A percentile compares a stretch with the other conserved stretches of the same genome.
phyloP scores from a whole-genome alignment of 345 rosid species.

The Arabis alpina region DNA sequence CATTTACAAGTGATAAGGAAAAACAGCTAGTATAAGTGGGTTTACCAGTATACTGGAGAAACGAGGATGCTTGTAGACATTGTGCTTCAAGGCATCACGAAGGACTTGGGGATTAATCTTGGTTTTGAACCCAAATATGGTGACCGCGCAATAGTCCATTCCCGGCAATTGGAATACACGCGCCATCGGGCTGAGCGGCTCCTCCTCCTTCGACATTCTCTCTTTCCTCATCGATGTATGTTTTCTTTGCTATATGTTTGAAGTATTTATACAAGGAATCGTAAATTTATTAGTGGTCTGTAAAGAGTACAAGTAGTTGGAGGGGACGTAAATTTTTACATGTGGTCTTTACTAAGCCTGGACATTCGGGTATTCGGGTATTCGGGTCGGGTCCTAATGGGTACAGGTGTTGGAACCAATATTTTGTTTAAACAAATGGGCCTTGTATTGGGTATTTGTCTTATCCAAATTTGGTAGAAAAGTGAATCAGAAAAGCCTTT shows the following conservation, averaged over 20 bases:
- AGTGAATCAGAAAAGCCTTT: too few relatives aligned
- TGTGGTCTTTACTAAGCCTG: constrained; percentile 22
- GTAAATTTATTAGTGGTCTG: constrained; percentile 15
- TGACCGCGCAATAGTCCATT: constrained; percentile 54
- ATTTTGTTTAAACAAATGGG: too few relatives aligned
- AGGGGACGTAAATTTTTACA: neutral
- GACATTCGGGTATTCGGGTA: too few relatives aligned
- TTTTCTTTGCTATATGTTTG: neutral
- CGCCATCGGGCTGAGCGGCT: constrained; percentile 61
- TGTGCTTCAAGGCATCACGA: constrained; percentile 54
- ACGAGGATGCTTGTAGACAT: constrained; percentile 82
- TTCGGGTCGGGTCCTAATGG: too few relatives aligned
- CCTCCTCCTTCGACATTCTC: constrained; percentile 12
- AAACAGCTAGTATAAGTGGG: neutral
- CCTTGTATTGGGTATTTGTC: too few relatives aligned
- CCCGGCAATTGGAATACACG: constrained; percentile 57
- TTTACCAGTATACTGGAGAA: constrained; percentile 70
- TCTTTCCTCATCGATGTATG: neutral
- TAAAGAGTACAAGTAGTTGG: neutral
- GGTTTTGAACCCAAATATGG: constrained; percentile 57
- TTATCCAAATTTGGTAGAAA: too few relatives aligned
- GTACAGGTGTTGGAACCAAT: too few relatives aligned
- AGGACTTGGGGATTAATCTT: constrained; percentile 46
- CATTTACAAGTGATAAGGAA: too few relatives aligned
- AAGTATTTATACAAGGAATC: neutral